Conservation (phyloP, 495 filamentous ascomycete species). For the Penicillium coffeae region DNA sequence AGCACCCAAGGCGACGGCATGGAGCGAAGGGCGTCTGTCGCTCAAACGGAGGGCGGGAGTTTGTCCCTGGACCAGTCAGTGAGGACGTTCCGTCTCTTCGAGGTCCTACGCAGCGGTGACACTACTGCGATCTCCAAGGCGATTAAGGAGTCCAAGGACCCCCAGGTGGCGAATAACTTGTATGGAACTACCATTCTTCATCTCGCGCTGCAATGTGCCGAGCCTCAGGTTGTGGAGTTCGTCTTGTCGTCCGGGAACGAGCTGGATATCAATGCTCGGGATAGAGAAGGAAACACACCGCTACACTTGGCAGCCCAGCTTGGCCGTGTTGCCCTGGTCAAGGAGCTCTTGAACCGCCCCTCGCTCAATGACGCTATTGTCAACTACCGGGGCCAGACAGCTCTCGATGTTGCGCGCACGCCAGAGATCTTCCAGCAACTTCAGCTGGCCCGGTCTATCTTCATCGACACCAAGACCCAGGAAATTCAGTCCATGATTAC, state of each 20-base stretch:
- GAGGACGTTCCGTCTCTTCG: constrained; percentile 87
- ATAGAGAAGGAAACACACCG: constrained; percentile 90
- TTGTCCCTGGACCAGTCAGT: constrained; percentile 89
- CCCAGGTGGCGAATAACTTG: constrained; percentile 42
- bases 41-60: constrained; percentile 27
- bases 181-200: constrained; percentile 88
- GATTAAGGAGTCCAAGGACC: constrained; percentile 64
- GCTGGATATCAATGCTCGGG: constrained; percentile 82
- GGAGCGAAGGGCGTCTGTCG: constrained; percentile 30
- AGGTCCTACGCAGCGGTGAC: constrained; percentile 84
- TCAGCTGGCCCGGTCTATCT: constrained; percentile 85
- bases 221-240: constrained; percentile 92
- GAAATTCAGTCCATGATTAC: constrained; percentile 74
- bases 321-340: constrained; percentile 72
- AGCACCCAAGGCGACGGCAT: constrained; percentile 23
- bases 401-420: constrained; percentile 83
- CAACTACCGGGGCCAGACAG: constrained; percentile 84
- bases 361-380: constrained; percentile 83
- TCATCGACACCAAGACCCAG: constrained; percentile 78
- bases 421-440: constrained; percentile 95
- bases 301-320: constrained; percentile 84
- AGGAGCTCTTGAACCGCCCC: constrained; percentile 71
- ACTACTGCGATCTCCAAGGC: constrained; percentile 85
- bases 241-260: constrained; percentile 66
- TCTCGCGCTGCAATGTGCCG: constrained; percentile 94